Percentiles rank a stretch among this genome's conserved stretches.
Evolutionary conservation across 306 rosid species (phyloP).

Genomic region (Acacia confusa): DNA sequence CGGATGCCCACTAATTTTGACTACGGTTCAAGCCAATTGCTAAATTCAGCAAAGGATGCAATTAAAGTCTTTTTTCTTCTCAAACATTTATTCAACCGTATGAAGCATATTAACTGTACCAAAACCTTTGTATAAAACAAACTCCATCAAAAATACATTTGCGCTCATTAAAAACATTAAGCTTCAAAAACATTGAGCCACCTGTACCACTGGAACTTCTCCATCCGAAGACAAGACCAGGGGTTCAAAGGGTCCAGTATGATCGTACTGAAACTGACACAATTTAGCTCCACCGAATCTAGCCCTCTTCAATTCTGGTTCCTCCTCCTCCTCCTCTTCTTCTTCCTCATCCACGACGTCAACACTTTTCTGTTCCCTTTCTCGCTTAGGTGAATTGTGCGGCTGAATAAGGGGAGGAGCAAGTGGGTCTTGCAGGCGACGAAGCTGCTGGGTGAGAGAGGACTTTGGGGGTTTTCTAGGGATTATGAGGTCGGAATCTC

Average conservation of each 20-base stretch:
- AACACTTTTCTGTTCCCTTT: not conserved
- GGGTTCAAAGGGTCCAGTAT: slow-evolving; percentile 73
- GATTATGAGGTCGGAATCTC: slow-evolving; percentile 31
- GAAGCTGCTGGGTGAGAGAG: slow-evolving; percentile 69
- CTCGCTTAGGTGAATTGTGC: slow-evolving; percentile 20
- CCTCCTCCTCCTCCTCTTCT: slow-evolving; percentile 38
- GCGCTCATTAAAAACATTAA: not conserved
- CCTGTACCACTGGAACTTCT: slow-evolving; percentile 67
- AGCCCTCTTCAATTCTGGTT: slow-evolving; percentile 33
- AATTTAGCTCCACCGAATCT: slow-evolving; percentile 34
- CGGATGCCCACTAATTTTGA: not conserved
- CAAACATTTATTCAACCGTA: not conserved
- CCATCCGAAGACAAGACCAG: slow-evolving; percentile 57
- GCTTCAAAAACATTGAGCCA: slow-evolving; percentile 14
- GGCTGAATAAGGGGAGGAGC: slow-evolving; percentile 32
- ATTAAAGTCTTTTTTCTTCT: not conserved
- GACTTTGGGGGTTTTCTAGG: slow-evolving; percentile 79
- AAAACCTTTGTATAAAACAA: not conserved
- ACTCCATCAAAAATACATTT: not conserved
- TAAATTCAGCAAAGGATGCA: not conserved
- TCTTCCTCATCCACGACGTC: slow-evolving; percentile 22
- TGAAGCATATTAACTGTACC: not conserved
- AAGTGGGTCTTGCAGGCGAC: slow-evolving; percentile 58
- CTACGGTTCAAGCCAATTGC: slow-evolving; percentile 9
- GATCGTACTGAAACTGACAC: slow-evolving; percentile 64